Conservation (phyloP, 1,139 yeast species). For the Saccharomyces uvarum region DNA sequence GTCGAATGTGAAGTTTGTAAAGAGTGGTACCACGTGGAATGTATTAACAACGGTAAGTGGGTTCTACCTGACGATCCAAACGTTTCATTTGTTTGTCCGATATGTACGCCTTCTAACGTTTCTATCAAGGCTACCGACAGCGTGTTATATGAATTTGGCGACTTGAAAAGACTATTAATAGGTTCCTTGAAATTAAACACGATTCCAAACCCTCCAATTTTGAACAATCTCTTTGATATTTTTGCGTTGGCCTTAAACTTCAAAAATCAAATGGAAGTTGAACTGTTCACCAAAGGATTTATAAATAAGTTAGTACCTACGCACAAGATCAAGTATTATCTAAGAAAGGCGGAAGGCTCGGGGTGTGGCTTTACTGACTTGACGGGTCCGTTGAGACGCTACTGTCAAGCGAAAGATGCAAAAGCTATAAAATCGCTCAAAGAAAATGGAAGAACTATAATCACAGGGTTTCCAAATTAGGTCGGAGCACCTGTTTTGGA, state of each 20-base stretch:
- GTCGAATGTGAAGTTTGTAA: conserved; percentile 71
- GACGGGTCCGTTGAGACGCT: conserved; percentile 27
- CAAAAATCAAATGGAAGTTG: conserved; percentile 19
- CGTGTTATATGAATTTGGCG: conserved; percentile 33
- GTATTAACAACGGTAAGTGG: conserved; percentile 43
- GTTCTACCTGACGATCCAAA: conserved; percentile 30
- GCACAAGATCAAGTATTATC: conserved; percentile 34
- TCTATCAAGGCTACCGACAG: conserved; percentile 31
- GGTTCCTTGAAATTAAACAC: conserved; percentile 36
- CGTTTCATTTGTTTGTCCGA: conserved; percentile 55
- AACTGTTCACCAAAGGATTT: conserved; percentile 16
- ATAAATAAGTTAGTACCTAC: conserved; percentile 14
- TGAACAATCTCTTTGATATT: conserved; percentile 25
- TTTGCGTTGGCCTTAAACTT: conserved; percentile 24
- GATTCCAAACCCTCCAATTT: conserved; percentile 37
- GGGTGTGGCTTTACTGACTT: conserved; percentile 30
- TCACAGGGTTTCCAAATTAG: conserved; percentile 12
- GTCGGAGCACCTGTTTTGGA: background rate
- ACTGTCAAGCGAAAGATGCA: conserved; percentile 10
- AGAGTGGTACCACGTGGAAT: conserved; percentile 74
- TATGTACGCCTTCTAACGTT: conserved; percentile 41
- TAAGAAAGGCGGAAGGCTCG: conserved; percentile 42
- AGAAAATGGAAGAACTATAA: conserved; percentile 3
- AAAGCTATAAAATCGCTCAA: conserved; percentile 5
- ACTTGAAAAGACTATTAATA: conserved; percentile 31